Evolutionary conservation across 768 basidiomycete genomes (phyloP).

Genomic region (Multifurca ochricompacta): DNA sequence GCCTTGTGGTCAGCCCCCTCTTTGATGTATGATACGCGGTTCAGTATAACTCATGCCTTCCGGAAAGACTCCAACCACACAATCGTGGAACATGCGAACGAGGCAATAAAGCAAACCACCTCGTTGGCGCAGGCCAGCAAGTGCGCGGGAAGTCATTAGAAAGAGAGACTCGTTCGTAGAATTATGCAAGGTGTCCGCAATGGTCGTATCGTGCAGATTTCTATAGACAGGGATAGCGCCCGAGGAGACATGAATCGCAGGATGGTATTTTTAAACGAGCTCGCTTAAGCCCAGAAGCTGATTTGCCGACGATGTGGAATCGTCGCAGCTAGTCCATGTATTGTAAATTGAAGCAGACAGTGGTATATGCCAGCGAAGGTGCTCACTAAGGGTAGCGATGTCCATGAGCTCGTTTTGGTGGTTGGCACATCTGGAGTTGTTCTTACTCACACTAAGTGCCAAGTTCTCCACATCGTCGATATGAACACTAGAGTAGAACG

Average conservation of each 20-base stretch:
- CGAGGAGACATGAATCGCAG: constrained; percentile 68
- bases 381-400: constrained; percentile 38
- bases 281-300: constrained; percentile 90
- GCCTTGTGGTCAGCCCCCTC: constrained; percentile 78
- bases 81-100: constrained; percentile 6
- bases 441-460: constrained; percentile 81
- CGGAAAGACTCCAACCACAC: constrained; percentile 83
- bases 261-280: constrained; percentile 72
- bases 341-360: not conserved
- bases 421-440: constrained; percentile 34
- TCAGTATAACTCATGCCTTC: constrained; percentile 95
- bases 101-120: constrained; percentile 4
- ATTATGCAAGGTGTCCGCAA: not conserved
- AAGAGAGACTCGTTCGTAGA: constrained; percentile 43
- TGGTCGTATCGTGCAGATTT: constrained; percentile 56
- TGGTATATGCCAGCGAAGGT: not conserved
- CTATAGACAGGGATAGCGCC: constrained; percentile 96
- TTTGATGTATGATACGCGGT: constrained; percentile 86
- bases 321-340: constrained; percentile 48
- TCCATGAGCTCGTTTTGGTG: constrained; percentile 58
- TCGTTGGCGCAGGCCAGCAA: constrained; percentile 53
- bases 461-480: constrained; percentile 84
- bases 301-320: constrained; percentile 77
- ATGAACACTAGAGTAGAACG: constrained; percentile 82
- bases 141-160: constrained; percentile 77